These are phyloP conservation scores for Yamadazyma triangularis DNA, from an alignment of 1,139 yeast species.

Conservation along the genomic window DNA sequence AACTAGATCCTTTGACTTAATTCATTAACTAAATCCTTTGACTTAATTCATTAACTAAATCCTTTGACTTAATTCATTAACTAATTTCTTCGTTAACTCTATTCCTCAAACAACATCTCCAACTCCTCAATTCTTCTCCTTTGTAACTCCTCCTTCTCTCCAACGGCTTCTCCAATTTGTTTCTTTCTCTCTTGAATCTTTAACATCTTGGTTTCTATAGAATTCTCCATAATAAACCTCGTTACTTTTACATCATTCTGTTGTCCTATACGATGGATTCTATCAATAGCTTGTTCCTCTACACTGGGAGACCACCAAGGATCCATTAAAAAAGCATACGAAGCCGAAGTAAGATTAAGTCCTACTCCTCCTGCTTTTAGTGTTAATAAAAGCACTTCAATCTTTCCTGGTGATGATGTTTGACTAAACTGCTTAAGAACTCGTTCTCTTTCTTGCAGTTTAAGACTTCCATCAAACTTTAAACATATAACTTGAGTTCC, in stretches of 20 bases:
- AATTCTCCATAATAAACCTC: slow-evolving; percentile 75
- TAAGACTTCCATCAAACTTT: slow-evolving; percentile 80
- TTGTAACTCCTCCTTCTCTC: slow-evolving; percentile 73
- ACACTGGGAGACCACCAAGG: slow-evolving; percentile 98
- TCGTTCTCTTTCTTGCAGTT: slow-evolving; percentile 59
- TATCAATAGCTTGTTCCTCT: slow-evolving; percentile 92
- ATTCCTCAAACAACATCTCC: slow-evolving; percentile 68
- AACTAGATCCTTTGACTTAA: too few species aligned
- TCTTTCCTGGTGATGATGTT: slow-evolving; percentile 23
- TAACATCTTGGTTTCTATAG: slow-evolving; percentile 90
- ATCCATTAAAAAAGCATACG: slow-evolving; percentile 87
- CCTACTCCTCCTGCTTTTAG: slow-evolving; percentile 97
- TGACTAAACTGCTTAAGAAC: slow-evolving; percentile 53
- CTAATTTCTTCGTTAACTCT: too few species aligned
- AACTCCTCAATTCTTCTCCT: slow-evolving; percentile 77
- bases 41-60: slow-evolving; percentile 1
- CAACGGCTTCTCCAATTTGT: slow-evolving; percentile 81
- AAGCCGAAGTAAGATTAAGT: slow-evolving; percentile 79
- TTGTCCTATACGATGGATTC: slow-evolving; percentile 92
- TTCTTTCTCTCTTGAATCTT: slow-evolving; percentile 82
- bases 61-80: too few species aligned
- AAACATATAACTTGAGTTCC: slow-evolving; percentile 26
- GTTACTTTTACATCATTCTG: slow-evolving; percentile 64
- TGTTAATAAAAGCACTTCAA: slow-evolving; percentile 65
- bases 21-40: too few species aligned